These are phyloP conservation scores for Parastagonospora avenae DNA, from an alignment of 2,329 filamentous ascomycete genomes.

Conservation along the genomic window DNA sequence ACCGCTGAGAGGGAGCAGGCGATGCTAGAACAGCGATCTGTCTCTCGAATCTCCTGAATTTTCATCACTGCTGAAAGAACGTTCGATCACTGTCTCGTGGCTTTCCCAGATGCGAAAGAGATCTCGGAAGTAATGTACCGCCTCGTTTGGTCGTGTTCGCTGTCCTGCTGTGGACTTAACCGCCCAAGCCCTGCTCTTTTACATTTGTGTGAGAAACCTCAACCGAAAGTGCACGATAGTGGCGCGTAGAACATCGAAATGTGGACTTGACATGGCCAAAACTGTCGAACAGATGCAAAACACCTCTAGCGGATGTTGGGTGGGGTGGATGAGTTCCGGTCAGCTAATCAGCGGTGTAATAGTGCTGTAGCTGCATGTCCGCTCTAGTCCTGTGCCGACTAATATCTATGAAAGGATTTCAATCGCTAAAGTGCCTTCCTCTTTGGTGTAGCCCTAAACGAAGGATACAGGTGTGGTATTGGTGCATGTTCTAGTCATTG, in stretches of 20 bases:
- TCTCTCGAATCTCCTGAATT: no score
- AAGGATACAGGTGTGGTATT: not conserved
- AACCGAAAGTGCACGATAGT: no score
- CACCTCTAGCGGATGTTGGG: not conserved
- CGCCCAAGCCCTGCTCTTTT: no score
- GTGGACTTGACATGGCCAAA: not conserved
- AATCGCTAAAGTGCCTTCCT: not conserved
- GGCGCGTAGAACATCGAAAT: not conserved
- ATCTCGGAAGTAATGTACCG: no score
- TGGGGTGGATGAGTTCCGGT: not conserved
- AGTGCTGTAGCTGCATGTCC: not conserved
- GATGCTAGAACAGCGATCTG: no score
- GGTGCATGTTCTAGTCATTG: not conserved
- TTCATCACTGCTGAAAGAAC: no score
- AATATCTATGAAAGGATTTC: not conserved
- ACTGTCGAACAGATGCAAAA: not conserved
- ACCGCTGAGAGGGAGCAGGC: no score
- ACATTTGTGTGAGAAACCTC: no score
- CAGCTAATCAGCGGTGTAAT: constrained; percentile 1
- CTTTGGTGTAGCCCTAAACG: not conserved
- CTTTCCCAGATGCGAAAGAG: no score
- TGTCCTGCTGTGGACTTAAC: no score
- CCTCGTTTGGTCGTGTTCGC: no score
- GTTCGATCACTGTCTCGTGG: no score
- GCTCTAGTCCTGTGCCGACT: not conserved